Conservation (phyloP, 495 filamentous ascomycete genomes). For the Penicillium salamii region DNA sequence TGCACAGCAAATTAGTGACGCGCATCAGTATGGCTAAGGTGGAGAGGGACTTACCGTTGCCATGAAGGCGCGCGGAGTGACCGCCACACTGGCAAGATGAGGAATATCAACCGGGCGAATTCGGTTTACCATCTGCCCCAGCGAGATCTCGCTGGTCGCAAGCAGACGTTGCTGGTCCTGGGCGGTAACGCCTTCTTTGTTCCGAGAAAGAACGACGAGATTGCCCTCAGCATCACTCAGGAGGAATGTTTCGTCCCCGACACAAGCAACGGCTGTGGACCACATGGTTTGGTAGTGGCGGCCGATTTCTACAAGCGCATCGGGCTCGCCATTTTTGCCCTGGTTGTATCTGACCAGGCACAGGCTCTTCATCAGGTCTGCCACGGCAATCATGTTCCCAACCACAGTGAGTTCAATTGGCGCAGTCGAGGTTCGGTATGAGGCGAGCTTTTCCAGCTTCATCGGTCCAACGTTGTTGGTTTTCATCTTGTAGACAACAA, state of each 20-base stretch:
- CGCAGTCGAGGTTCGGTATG: slow-evolving; percentile 78
- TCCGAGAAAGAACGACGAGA: slow-evolving; percentile 70
- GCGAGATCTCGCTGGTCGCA: slow-evolving; percentile 71
- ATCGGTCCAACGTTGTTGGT: slow-evolving; percentile 43
- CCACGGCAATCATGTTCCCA: slow-evolving; percentile 71
- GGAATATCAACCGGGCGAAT: slow-evolving; percentile 60
- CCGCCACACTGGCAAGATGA: slow-evolving; percentile 60
- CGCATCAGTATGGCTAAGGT: neutral
- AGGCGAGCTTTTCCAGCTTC: slow-evolving; percentile 62
- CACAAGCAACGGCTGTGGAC: slow-evolving; percentile 70
- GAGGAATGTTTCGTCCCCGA: slow-evolving; percentile 72
- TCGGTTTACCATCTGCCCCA: slow-evolving; percentile 91
- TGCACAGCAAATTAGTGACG: slow-evolving; percentile 29
- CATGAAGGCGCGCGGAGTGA: slow-evolving; percentile 81
- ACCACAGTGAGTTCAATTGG: slow-evolving; percentile 79
- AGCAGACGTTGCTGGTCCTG: slow-evolving; percentile 71
- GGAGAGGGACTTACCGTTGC: slow-evolving; percentile 69
- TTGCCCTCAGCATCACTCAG: slow-evolving; percentile 86
- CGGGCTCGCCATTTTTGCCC: slow-evolving; percentile 38
- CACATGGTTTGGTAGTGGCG: slow-evolving; percentile 79
- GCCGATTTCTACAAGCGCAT: slow-evolving; percentile 66
- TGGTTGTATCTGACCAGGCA: slow-evolving; percentile 67
- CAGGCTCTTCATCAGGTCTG: slow-evolving; percentile 92
- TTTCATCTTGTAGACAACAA: slow-evolving; percentile 58
- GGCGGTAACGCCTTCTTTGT: slow-evolving; percentile 65